A percentile compares a stretch with the other conserved stretches of the same genome.
Conservation (phyloP, 148 eudicot genomes). For the Arctostaphylos glauca region DNA sequence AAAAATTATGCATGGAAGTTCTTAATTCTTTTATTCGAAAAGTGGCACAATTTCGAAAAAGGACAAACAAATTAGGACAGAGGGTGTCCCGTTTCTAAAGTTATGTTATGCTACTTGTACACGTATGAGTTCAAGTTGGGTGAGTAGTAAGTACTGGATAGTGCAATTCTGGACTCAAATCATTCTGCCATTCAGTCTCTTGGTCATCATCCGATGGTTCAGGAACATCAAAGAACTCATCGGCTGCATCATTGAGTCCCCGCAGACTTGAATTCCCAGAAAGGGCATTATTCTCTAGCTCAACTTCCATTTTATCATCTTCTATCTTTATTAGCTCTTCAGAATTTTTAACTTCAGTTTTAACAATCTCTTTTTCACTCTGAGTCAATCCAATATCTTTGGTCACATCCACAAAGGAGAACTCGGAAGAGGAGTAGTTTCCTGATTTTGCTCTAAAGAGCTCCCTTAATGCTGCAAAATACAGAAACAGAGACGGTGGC, state of each 20-base stretch:
- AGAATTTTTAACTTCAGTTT: conserved; percentile 23
- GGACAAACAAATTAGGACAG: neutral
- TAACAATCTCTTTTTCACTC: conserved; percentile 24
- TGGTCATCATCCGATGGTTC: conserved; percentile 47
- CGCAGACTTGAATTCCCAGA: conserved; percentile 38
- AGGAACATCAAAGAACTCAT: conserved; percentile 73
- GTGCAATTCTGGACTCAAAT: conserved; percentile 28
- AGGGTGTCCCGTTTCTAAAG: neutral
- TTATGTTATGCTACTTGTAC: neutral
- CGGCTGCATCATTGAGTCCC: conserved; percentile 54
- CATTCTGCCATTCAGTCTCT: conserved; percentile 42
- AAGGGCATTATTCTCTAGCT: conserved; percentile 22
- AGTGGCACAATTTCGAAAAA: too few relatives aligned
- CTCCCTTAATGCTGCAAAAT: conserved; percentile 59
- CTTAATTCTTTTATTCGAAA: too few relatives aligned
- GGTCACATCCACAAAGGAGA: conserved; percentile 26
- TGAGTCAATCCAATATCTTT: conserved; percentile 30
- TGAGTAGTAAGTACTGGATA: conserved; percentile 33
- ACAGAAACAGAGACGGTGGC: conserved; percentile 4
- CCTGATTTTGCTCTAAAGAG: conserved; percentile 53
- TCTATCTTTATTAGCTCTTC: conserved; percentile 18
- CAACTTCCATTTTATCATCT: conserved; percentile 27
- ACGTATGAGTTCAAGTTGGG: conserved; percentile 13
- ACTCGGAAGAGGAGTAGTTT: conserved; percentile 26
- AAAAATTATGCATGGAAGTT: too few relatives aligned